Base-by-base conservation (phyloP, 2,329 filamentous ascomycete species). In the Cercospora sp. region DNA sequence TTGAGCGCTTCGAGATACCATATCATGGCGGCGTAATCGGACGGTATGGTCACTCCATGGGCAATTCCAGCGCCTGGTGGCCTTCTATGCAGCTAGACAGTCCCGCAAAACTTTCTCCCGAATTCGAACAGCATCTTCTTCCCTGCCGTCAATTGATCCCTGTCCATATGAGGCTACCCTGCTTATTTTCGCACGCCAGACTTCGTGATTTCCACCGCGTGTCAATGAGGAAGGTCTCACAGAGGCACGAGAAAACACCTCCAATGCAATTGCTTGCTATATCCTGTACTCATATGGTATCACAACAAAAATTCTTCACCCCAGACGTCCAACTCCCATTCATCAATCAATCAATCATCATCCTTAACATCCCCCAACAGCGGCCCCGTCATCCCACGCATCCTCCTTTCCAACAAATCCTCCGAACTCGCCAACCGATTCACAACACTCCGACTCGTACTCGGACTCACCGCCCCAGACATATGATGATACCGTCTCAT, bases 381-480 rank as follows among this genome's bases (percentile, higher is more conserved):
- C 7, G 63, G 63, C 18, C 49, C 70, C 34, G 83, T 83, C 60
- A 85, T 69, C 13, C 79, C 80, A 73, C 81, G 80, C 83, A 85
- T 85, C 63, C 83, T 74, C 66, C 83, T 72, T 0, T 81, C 81
- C 40, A 85, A 70, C 71, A 85, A 71, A 74, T 85, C 82, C 69
- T 84, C 83, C 66, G 69, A 59, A 70, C 81, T 84, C 8, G 82
- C 81, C 65, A 85, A 70, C 69, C 81, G 81, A 60, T 70, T 67
- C 16, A 83, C 80, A 16, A 84, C 65, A 68, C 79, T 82, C 64
- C 80, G 74, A 32, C 78, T 74, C 8, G 71, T 70, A 13, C 74
- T 69, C 9, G 77, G 76, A 62, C 73, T 75, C 63, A 70, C 71
- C 28, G 72, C 60, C 4, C 77, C 77, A 65, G 70, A 72, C 66